phyloP scores from a whole-genome alignment of 495 filamentous ascomycete genomes.

The Astrocystis sublimbata region DNA sequence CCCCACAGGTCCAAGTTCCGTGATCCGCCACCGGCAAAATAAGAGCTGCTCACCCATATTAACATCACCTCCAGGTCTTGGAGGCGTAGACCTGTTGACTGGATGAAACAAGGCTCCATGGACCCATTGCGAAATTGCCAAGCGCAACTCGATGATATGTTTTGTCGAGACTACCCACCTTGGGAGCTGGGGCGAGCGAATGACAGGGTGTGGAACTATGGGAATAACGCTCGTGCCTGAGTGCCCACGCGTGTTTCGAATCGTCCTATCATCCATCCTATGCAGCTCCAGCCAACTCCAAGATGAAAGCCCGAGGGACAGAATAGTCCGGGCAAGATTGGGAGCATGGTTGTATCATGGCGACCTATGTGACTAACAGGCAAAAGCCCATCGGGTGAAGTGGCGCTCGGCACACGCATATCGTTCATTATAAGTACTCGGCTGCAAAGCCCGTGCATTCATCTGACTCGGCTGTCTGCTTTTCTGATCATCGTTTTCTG shows the following conservation, averaged over 20 bases:
- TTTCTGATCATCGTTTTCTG: conserved; percentile 3
- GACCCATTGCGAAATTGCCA: conserved; percentile 26
- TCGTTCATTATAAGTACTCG: conserved; percentile 9
- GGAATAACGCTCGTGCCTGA: conserved; percentile 9
- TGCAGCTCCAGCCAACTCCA: not conserved
- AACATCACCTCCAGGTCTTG: conserved; percentile 27
- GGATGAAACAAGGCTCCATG: conserved; percentile 6
- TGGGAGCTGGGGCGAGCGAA: not conserved
- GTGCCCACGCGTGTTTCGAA: conserved; percentile 2
- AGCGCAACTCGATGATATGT: conserved; percentile 22
- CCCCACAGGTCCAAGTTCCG: not conserved
- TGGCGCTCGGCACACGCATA: conserved; percentile 7
- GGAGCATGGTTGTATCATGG: not conserved
- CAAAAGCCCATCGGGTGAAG: conserved; percentile 14
- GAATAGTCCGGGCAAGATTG: not conserved
- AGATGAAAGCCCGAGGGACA: not conserved
- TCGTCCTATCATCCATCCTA: no score
- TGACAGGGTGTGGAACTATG: conserved; percentile 5
- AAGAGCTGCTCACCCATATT: conserved; percentile 29
- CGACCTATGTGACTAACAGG: not conserved
- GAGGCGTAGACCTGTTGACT: conserved; percentile 15
- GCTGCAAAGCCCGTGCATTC: not conserved
- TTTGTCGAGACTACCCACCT: conserved; percentile 2
- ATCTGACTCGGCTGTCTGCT: conserved; percentile 3
- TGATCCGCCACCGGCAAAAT: conserved; percentile 12